Percentiles rank a stretch among this genome's conserved stretches.
These are phyloP conservation scores for Aphanoascus verrucosus DNA, from an alignment of 2,329 filamentous ascomycete genomes.

Conservation along the genomic window DNA sequence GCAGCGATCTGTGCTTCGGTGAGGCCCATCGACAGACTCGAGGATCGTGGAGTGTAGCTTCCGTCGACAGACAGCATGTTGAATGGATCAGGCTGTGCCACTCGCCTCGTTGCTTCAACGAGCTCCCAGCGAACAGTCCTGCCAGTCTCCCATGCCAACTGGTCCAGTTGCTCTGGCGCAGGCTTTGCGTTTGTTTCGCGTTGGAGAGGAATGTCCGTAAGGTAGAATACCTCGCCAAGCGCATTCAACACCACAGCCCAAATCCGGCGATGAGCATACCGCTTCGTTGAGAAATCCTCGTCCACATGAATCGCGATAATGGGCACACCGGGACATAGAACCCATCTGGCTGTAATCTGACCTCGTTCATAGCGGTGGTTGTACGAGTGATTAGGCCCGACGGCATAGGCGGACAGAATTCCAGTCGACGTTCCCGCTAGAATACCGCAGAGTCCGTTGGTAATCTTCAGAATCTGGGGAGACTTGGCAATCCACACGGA, in stretches of 20 bases:
- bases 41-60: conserved; percentile 70
- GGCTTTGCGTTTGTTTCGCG: conserved; percentile 41
- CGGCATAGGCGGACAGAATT: conserved; percentile 68
- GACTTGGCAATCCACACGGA: conserved; percentile 88
- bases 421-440: conserved; percentile 75
- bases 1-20: conserved; percentile 58
- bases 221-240: conserved; percentile 79
- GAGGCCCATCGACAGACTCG: conserved; percentile 61
- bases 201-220: conserved; percentile 57
- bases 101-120: conserved; percentile 64
- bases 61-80: conserved; percentile 57
- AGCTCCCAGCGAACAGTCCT: conserved; percentile 71
- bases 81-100: conserved; percentile 60
- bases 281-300: conserved; percentile 63
- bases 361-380: conserved; percentile 56
- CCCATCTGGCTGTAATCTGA: conserved; percentile 79
- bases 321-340: conserved; percentile 81
- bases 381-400: conserved; percentile 52
- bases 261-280: conserved; percentile 58
- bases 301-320: conserved; percentile 77
- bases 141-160: conserved; percentile 68
- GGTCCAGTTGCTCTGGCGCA: conserved; percentile 45
- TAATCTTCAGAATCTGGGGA: conserved; percentile 56
- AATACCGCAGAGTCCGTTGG: conserved; percentile 69
- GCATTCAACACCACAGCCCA: conserved; percentile 95